Conservation (phyloP, 345 rosid genomes). For the Eucalyptus coolabah region DNA sequence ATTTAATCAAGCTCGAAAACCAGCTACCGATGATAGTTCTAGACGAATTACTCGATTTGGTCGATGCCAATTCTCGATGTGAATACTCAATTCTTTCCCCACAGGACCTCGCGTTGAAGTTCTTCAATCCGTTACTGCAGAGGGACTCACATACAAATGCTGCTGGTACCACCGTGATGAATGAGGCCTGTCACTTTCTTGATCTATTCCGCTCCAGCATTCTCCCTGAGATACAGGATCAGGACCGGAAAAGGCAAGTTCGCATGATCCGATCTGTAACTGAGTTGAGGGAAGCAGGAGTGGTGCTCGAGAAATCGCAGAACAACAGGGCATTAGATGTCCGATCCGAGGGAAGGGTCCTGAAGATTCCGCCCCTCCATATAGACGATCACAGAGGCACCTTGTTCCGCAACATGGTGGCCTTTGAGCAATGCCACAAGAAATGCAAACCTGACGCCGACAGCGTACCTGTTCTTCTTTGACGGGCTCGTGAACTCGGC, state of each 20-base stretch:
- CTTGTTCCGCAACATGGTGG: slow-evolving; percentile 15
- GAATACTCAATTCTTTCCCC: background rate
- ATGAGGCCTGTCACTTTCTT: background rate
- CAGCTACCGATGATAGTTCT: slow-evolving; percentile 11
- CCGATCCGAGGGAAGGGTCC: background rate
- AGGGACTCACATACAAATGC: background rate
- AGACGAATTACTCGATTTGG: background rate
- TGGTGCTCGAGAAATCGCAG: background rate
- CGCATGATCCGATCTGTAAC: background rate
- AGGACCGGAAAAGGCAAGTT: background rate
- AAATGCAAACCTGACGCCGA: slow-evolving; percentile 1
- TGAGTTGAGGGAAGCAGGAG: slow-evolving; percentile 5
- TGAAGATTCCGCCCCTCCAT: slow-evolving; percentile 4
- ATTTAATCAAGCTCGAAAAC: slow-evolving; percentile 20
- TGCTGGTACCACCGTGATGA: background rate
- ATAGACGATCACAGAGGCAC: slow-evolving; percentile 11
- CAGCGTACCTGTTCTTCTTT: slow-evolving; percentile 10
- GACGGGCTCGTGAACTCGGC: slow-evolving; percentile 12
- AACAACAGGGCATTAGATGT: background rate
- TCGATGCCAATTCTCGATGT: background rate
- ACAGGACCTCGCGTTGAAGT: background rate
- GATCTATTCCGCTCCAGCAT: slow-evolving; percentile 13
- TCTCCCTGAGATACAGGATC: background rate
- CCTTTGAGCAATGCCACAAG: slow-evolving; percentile 16
- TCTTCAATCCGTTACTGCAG: slow-evolving; percentile 12